Evolutionary conservation across 495 filamentous ascomycete genomes (phyloP), one percentile per base, ranked within the genome.

Genomic region (Physcia stellaris): DNA sequence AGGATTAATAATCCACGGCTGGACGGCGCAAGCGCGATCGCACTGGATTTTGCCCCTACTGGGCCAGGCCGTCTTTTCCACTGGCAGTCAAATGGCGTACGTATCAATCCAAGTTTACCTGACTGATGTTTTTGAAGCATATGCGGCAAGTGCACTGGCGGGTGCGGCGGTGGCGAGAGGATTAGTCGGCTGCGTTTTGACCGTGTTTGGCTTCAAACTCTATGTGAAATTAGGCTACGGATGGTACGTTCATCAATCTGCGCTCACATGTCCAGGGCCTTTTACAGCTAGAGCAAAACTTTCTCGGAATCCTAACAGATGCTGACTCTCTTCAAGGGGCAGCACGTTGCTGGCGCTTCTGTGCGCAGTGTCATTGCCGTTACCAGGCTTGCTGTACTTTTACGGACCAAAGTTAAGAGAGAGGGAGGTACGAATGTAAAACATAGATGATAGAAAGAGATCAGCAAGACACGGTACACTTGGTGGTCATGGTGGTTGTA

Each of bases 1-100:
- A 13, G 52, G 53, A 13, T 45, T 77, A 10, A 75, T 76, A 49
- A 71, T 71, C 68, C 67, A 76, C 55, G 73, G 63, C 3, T 72
- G 70, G 71, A 66, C 60, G 4, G 62, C 61, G 36, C 60, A 69
- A 40, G 33, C 52, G 1, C 49, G 42, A 4, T 63, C 76, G 20
- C 69, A 67, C 1, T 60, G 66, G 41, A 72, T 70, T 64, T 66
- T 63, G 17, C 64, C 63, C 3, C 57, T 74, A 10, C 32, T 59
- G 0, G 64, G 68, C 6, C 57, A 56, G 0, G 56, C 56, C 0
- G 38, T 71, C 9, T 71, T 75, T 47, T 70, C 70, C 5, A 65
- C 62, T 37, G 67, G 66, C 0, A 63, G 63, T 54, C 46, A 64
- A 17, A 55, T 52, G 52, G 52, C 71, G 42, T 74, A 66, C 42